Conservation (phyloP, 352 stramenopile genomes). For the Phytophthora crassamura region DNA sequence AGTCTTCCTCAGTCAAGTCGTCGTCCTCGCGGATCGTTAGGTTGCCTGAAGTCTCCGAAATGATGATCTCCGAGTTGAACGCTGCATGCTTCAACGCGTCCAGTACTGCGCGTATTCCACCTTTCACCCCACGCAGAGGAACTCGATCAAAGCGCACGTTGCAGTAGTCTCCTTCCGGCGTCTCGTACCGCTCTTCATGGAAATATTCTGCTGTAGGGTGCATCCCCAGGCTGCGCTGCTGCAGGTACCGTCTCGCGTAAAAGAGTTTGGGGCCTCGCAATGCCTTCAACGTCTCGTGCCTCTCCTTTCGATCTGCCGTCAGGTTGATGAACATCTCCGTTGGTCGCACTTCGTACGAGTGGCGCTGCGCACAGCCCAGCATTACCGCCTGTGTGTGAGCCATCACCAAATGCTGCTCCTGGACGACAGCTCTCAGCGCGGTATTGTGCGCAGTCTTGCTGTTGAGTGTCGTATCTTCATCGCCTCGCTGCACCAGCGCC, state of each 20-base stretch:
- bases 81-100: slow-evolving; percentile 49
- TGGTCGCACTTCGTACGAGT: slow-evolving; percentile 32
- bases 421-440: slow-evolving; percentile 28
- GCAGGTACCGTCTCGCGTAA: slow-evolving; percentile 38
- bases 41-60: slow-evolving; percentile 54
- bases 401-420: slow-evolving; percentile 34
- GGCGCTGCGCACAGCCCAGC: slow-evolving; percentile 24
- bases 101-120: slow-evolving; percentile 41
- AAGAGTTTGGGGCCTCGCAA: slow-evolving; percentile 37
- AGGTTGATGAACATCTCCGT: slow-evolving; percentile 40
- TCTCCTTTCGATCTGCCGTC: slow-evolving; percentile 30
- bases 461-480: slow-evolving; percentile 6
- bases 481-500: slow-evolving; percentile 17
- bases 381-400: slow-evolving; percentile 28
- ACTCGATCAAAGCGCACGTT: slow-evolving; percentile 52
- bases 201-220: slow-evolving; percentile 38
- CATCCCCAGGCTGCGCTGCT: slow-evolving; percentile 36
- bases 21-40: slow-evolving; percentile 66
- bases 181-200: slow-evolving; percentile 52
- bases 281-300: slow-evolving; percentile 31
- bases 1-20: slow-evolving; percentile 45
- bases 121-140: slow-evolving; percentile 35
- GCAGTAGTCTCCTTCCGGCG: slow-evolving; percentile 44
- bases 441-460: slow-evolving; percentile 18
- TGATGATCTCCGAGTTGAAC: slow-evolving; percentile 65